Percentiles rank a stretch among this genome's conserved stretches.
Conservation (phyloP, 108 stramenopile genomes). For the Craspedostauros australis region DNA sequence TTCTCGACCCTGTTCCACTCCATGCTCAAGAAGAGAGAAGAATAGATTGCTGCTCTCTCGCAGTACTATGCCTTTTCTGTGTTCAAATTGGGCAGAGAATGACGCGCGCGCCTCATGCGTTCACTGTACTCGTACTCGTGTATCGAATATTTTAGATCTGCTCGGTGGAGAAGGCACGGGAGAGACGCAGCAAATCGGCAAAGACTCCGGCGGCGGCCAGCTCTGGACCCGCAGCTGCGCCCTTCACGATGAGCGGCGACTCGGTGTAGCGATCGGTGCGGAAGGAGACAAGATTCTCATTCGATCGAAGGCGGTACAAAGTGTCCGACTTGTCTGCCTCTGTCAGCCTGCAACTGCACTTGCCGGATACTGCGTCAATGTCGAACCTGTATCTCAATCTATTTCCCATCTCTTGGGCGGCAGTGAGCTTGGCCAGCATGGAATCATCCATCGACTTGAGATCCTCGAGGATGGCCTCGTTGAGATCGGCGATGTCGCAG, state of each 20-base stretch:
- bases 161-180: slow-evolving; percentile 44
- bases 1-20: too few species aligned
- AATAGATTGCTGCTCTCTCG: too few species aligned
- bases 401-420: slow-evolving; percentile 34
- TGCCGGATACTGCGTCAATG: slow-evolving; percentile 51
- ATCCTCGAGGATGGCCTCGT: slow-evolving; percentile 37
- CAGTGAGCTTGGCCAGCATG: slow-evolving; percentile 51
- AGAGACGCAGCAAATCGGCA: slow-evolving; percentile 71
- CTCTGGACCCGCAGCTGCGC: slow-evolving; percentile 78
- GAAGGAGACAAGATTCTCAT: slow-evolving; percentile 63
- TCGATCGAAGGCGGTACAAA: slow-evolving; percentile 49
- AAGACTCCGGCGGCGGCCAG: slow-evolving; percentile 79
- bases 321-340: slow-evolving; percentile 44
- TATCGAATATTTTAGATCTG: slow-evolving; percentile 18
- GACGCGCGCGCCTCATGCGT: too few species aligned
- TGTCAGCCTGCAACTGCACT: slow-evolving; percentile 33
- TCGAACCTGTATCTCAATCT: slow-evolving; percentile 74
- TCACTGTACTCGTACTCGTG: too few species aligned
- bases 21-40: too few species aligned
- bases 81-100: too few species aligned
- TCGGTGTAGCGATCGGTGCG: slow-evolving; percentile 59
- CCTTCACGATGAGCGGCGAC: slow-evolving; percentile 80
- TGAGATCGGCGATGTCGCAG: slow-evolving; percentile 22
- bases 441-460: slow-evolving; percentile 33
- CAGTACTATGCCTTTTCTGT: too few species aligned